These are phyloP conservation scores for Neoboletus brunneissimus DNA, from an alignment of 768 basidiomycete species.

Conservation along the genomic window DNA sequence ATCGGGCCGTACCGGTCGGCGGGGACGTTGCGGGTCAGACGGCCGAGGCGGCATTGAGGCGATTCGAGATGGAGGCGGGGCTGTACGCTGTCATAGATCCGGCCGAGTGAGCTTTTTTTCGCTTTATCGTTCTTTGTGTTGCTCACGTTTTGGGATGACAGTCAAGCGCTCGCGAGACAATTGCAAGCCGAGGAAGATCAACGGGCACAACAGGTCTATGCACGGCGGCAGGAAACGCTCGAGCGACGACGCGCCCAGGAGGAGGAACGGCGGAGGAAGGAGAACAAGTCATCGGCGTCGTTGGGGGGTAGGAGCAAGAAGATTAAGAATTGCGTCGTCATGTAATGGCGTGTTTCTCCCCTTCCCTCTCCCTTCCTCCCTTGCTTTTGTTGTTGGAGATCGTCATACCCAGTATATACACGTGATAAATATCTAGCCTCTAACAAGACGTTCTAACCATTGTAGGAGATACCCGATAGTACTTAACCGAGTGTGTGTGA, in stretches of 20 bases:
- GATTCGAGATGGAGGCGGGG: slow-evolving; percentile 44
- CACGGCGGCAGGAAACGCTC: slow-evolving; percentile 31
- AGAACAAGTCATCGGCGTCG: slow-evolving; percentile 23
- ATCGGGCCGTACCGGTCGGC: slow-evolving; percentile 61
- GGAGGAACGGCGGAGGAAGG: slow-evolving; percentile 20
- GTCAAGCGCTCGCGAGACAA: slow-evolving; percentile 66
- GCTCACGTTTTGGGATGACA: slow-evolving; percentile 23
- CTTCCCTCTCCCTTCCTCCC: neutral
- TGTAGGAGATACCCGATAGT: neutral
- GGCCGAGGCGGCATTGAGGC: slow-evolving; percentile 56
- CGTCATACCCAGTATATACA: neutral
- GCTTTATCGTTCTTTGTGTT: neutral
- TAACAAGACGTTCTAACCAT: neutral
- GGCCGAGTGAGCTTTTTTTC: slow-evolving; percentile 52
- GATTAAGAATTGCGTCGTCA: slow-evolving; percentile 49
- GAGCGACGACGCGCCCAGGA: slow-evolving; percentile 15
- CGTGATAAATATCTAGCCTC: neutral
- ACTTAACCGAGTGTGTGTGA: neutral
- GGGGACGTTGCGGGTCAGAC: slow-evolving; percentile 79
- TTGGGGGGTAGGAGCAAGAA: slow-evolving; percentile 35
- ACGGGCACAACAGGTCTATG: slow-evolving; percentile 39
- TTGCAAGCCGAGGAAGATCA: slow-evolving; percentile 82
- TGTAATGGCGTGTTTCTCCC: neutral
- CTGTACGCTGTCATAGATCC: slow-evolving; percentile 42
- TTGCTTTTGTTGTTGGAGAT: neutral